Base-by-base conservation (phyloP, 2,329 filamentous ascomycete genomes). In the Pestalotiopsis sp. region DNA sequence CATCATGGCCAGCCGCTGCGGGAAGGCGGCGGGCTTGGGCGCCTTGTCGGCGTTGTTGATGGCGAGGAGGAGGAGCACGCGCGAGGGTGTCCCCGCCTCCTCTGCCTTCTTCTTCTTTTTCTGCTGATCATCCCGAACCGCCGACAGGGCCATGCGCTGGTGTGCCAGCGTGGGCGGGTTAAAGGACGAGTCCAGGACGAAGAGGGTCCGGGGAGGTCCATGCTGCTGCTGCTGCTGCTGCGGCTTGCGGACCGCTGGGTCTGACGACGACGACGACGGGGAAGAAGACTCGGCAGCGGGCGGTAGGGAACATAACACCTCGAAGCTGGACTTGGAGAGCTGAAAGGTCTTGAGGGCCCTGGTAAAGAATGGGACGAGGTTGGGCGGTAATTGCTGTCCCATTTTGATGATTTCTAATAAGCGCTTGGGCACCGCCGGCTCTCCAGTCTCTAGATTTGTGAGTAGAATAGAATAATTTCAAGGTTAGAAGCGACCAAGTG, bases 1-100 rank as follows among this genome's bases (percentile, higher is more conserved):
- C 91, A 95, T 94, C 84, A 95, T 89, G 5, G 85, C 85, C 38
- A 95, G 80, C 4, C 93, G 83, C 66, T 92, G 84, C 57, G 87
- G 87, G 72, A 94, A 93, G 2, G 85, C 81, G 0, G 91, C 92
- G 0, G 93, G 91, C 70, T 88, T 89, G 5, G 90, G 86, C 11
- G 85, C 84, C 78, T 91, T 91, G 74, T 92, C 90, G 3, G 90
- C 90, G 73, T 92, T 92, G 69, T 89, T 86, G 40, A 89, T 86
- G 0, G 89, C 85, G 13, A 92, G 83, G 1, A 92, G 80, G 0
- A 92, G 80, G 58, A 92, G 75, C 4, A 92, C 68, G n/a, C 87
- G 78, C 36, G 79, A 76, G 2, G 23, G 25, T 27, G 17, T 4
- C 23, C 65, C 41, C 65, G 67, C 68, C 13, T 66, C 62, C 27